A percentile compares a stretch with the other conserved stretches of the same genome.
Evolutionary conservation across 495 filamentous ascomycete genomes (phyloP).

Genomic region (Aspergillus steynii): DNA sequence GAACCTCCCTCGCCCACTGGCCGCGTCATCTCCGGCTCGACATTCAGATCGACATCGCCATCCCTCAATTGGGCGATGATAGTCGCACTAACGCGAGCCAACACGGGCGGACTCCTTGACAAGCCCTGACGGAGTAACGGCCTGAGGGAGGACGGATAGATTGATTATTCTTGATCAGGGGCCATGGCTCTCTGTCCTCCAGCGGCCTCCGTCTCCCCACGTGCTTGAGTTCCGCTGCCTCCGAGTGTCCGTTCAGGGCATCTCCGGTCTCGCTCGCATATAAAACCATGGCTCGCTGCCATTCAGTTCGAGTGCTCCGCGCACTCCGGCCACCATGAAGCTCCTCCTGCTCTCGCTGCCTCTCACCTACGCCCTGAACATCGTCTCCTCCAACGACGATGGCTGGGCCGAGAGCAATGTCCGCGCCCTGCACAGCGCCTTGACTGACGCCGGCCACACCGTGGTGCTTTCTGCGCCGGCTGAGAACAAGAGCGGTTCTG

Average conservation of each 20-base stretch:
- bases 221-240: not conserved
- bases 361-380: slow-evolving; percentile 45
- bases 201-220: not conserved
- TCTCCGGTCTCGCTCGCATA: not conserved
- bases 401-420: slow-evolving; percentile 71
- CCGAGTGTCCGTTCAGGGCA: not conserved
- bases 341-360: slow-evolving; percentile 18
- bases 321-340: slow-evolving; percentile 12
- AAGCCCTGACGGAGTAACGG: too few species aligned
- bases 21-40: not conserved
- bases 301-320: not conserved
- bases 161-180: too few species aligned
- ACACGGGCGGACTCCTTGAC: too few species aligned
- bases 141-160: too few species aligned
- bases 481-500: slow-evolving; percentile 62
- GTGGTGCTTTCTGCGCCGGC: slow-evolving; percentile 64
- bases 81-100: not conserved
- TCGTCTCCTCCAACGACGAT: slow-evolving; percentile 69
- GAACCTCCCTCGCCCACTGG: not conserved
- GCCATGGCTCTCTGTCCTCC: not conserved
- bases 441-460: slow-evolving; percentile 54
- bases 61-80: not conserved
- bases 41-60: not conserved
- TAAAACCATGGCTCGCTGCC: not conserved
- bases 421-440: slow-evolving; percentile 52